Percentiles rank a stretch among this genome's conserved stretches.
These are phyloP conservation scores for Knoxdaviesia proteae DNA, from an alignment of 2,329 filamentous ascomycete genomes.

Conservation along the genomic window DNA sequence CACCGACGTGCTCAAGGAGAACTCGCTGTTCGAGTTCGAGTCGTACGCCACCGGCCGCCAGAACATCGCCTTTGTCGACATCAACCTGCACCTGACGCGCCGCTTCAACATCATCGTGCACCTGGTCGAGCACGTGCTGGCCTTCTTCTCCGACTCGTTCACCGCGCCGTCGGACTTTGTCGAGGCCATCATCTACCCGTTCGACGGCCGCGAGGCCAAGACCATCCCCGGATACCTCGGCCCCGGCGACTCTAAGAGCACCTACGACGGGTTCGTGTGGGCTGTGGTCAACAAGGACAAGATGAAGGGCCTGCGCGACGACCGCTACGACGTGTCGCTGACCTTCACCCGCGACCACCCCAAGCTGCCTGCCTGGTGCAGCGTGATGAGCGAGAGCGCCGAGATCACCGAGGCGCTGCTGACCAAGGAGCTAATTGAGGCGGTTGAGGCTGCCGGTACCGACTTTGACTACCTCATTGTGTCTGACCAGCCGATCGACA, in stretches of 20 bases:
- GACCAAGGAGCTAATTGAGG: constrained; percentile 69
- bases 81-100: constrained; percentile 64
- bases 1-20: constrained; percentile 51
- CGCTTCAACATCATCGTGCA: constrained; percentile 59
- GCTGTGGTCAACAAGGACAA: constrained; percentile 84
- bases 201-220: constrained; percentile 75
- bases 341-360: constrained; percentile 82
- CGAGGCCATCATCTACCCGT: constrained; percentile 65
- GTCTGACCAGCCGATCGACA: constrained; percentile 73
- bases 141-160: constrained; percentile 66
- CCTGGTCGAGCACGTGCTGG: constrained; percentile 41
- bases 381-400: constrained; percentile 90
- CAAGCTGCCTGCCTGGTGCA: constrained; percentile 77
- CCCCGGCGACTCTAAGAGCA: constrained; percentile 38
- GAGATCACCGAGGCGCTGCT: constrained; percentile 80
- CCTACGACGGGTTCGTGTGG: constrained; percentile 83
- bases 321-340: constrained; percentile 84
- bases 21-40: constrained; percentile 66
- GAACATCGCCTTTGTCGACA: constrained; percentile 79
- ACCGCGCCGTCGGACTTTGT: constrained; percentile 47
- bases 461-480: constrained; percentile 69
- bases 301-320: constrained; percentile 78
- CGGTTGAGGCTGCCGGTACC: constrained; percentile 58
- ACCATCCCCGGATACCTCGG: constrained; percentile 31
- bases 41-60: constrained; percentile 80